Conservation (phyloP, 768 basidiomycete genomes). For the Termitomyces sp. region DNA sequence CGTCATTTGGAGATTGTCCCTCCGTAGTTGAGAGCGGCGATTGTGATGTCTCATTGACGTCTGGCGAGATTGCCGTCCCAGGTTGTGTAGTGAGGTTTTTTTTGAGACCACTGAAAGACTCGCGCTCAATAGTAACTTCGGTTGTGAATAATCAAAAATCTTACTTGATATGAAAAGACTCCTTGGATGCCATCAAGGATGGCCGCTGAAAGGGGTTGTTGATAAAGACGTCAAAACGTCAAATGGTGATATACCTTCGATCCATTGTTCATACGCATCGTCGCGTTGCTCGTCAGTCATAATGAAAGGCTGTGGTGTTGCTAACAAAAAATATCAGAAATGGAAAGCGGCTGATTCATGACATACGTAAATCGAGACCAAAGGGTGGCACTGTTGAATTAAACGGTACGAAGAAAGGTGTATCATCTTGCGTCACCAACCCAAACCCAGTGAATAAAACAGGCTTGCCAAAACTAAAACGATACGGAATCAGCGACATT, state of each 20-base stretch:
- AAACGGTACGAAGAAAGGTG: slow-evolving; percentile 56
- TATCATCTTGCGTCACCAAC: slow-evolving; percentile 53
- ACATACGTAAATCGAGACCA: slow-evolving; percentile 25
- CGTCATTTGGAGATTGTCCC: slow-evolving; percentile 61
- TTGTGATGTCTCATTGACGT: slow-evolving; percentile 25
- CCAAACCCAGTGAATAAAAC: slow-evolving; percentile 51
- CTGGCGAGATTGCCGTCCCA: slow-evolving; percentile 40
- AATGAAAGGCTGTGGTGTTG: slow-evolving; percentile 32
- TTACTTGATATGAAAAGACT: slow-evolving; percentile 44
- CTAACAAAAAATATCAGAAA: background rate
- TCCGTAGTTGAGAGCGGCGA: slow-evolving; percentile 28
- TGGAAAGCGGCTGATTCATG: background rate
- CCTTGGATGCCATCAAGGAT: slow-evolving; percentile 35
- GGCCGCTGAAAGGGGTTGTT: slow-evolving; percentile 28
- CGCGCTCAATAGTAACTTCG: background rate
- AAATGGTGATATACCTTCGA: slow-evolving; percentile 29
- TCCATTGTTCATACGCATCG: slow-evolving; percentile 51
- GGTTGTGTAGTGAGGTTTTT: slow-evolving; percentile 37
- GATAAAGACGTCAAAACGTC: background rate
- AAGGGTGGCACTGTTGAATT: slow-evolving; percentile 44
- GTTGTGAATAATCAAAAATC: background rate
- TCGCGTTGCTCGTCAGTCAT: slow-evolving; percentile 50
- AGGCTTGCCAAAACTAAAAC: slow-evolving; percentile 50
- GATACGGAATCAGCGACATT: background rate
- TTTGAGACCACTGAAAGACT: slow-evolving; percentile 50